phyloP scores from a whole-genome alignment of 2,329 filamentous ascomycete genomes.

The Fusarium sp. region DNA sequence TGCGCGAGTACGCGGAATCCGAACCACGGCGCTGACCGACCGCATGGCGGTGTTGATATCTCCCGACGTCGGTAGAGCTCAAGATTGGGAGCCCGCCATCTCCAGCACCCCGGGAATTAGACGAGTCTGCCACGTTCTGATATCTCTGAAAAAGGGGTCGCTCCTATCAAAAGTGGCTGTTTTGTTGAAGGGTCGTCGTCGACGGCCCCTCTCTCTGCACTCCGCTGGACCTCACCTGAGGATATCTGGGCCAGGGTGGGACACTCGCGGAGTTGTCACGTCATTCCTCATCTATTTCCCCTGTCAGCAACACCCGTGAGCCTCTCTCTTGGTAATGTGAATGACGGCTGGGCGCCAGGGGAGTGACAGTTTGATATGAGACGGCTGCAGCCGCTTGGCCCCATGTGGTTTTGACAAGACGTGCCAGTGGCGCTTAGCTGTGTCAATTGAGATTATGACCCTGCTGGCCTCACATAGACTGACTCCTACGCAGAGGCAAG shows the following conservation, averaged over 20 bases:
- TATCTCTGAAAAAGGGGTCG: constrained; percentile 17
- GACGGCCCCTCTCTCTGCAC: constrained; percentile 23
- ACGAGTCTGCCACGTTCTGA: neutral
- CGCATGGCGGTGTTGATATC: neutral
- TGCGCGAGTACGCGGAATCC: constrained; percentile 2
- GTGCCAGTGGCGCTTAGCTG: constrained; percentile 13
- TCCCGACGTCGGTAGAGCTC: neutral
- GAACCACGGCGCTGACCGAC: neutral
- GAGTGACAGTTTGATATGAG: constrained; percentile 2
- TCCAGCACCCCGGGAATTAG: neutral
- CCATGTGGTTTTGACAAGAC: constrained; percentile 14
- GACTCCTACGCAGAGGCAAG: constrained; percentile 15
- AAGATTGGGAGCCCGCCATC: neutral
- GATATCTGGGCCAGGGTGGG: constrained; percentile 27
- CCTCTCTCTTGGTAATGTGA: constrained; percentile 11
- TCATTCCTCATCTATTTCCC: constrained; percentile 30
- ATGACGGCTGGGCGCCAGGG: neutral
- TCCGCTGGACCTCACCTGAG: constrained; percentile 23
- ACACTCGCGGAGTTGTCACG: constrained; percentile 26
- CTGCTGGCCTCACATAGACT: constrained; percentile 15
- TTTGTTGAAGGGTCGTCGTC: constrained; percentile 11
- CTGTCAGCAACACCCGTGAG: constrained; percentile 9
- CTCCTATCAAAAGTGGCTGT: constrained; percentile 7
- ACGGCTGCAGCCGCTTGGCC: neutral
- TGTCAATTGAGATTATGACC: constrained; percentile 12